Conservation (phyloP, 768 basidiomycete species). For the Gautieria morchelliformis region DNA sequence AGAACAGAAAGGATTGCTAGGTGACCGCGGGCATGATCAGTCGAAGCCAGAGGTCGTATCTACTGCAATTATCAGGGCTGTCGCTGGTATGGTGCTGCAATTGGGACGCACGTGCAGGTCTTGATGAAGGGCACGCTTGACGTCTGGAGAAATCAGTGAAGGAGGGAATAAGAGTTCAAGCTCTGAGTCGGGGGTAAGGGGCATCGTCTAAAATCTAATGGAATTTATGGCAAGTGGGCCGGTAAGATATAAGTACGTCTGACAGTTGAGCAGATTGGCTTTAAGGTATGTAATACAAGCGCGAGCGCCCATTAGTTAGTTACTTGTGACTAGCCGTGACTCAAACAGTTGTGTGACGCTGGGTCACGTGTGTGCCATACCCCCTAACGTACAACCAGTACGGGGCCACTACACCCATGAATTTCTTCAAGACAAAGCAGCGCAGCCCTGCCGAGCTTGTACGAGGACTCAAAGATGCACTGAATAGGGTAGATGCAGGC, state of each 20-base stretch:
- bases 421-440: conserved; percentile 91
- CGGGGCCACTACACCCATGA: conserved; percentile 41
- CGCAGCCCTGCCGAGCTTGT: conserved; percentile 85
- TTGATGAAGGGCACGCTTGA: conserved; percentile 47
- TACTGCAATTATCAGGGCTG: conserved; percentile 21
- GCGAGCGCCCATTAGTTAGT: not conserved
- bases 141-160: conserved; percentile 57
- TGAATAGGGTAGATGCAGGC: conserved; percentile 64
- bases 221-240: too few species aligned
- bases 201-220: conserved; percentile 15
- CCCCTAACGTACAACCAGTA: not conserved
- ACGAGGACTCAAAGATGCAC: conserved; percentile 67
- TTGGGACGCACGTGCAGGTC: conserved; percentile 53
- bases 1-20: conserved; percentile 71
- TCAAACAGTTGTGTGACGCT: not conserved
- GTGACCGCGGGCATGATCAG: conserved; percentile 77
- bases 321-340: not conserved
- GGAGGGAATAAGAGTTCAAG: conserved; percentile 76
- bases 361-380: not conserved
- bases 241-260: too few species aligned
- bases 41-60: conserved; percentile 85
- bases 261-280: too few species aligned
- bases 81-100: not conserved
- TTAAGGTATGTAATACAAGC: too few species aligned
- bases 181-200: conserved; percentile 49